phyloP scores from a whole-genome alignment of 352 stramenopile genomes.

The Globisporangium carolinianum region DNA sequence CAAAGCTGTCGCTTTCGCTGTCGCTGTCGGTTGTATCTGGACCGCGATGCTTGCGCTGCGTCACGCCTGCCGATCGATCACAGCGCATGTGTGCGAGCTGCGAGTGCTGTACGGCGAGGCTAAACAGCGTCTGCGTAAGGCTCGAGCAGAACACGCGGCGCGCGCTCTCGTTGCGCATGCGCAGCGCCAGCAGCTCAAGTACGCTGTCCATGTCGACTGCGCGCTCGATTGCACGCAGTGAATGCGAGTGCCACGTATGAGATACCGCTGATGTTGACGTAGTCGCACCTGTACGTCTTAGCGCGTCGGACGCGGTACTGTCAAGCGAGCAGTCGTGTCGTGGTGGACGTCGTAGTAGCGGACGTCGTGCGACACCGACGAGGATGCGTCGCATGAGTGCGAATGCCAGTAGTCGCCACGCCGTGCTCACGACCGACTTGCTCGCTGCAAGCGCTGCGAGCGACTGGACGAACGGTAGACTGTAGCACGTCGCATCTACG shows the following conservation, averaged over 20 bases:
- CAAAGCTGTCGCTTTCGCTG: background rate
- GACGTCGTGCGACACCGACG: background rate
- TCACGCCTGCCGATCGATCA: background rate
- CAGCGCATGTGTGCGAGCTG: conserved; percentile 2
- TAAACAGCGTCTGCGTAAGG: conserved; percentile 23
- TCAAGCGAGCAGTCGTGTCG: too few relatives aligned
- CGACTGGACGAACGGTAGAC: conserved; percentile 20
- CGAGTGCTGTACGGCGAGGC: conserved; percentile 21
- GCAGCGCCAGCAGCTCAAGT: conserved; percentile 23
- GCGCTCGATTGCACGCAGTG: conserved; percentile 1
- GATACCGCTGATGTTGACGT: background rate
- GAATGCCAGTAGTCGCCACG: conserved; percentile 29
- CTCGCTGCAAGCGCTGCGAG: conserved; percentile 16
- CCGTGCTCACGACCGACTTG: background rate
- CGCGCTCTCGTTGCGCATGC: conserved; percentile 23
- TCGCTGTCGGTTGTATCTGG: background rate
- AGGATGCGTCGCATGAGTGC: conserved; percentile 17
- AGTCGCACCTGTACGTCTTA: background rate
- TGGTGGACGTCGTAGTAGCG: too few relatives aligned
- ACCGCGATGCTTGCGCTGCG: too few relatives aligned
- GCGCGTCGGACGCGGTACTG: too few relatives aligned
- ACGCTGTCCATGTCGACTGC: conserved; percentile 19
- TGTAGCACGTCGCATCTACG: conserved; percentile 12
- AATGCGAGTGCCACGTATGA: conserved; percentile 3
- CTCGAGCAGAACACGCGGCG: conserved; percentile 27